Evolutionary conservation across 179 eudicot species (phyloP), one percentile per base, ranked within the genome.

Genomic region (Amaranthus tricolor): DNA sequence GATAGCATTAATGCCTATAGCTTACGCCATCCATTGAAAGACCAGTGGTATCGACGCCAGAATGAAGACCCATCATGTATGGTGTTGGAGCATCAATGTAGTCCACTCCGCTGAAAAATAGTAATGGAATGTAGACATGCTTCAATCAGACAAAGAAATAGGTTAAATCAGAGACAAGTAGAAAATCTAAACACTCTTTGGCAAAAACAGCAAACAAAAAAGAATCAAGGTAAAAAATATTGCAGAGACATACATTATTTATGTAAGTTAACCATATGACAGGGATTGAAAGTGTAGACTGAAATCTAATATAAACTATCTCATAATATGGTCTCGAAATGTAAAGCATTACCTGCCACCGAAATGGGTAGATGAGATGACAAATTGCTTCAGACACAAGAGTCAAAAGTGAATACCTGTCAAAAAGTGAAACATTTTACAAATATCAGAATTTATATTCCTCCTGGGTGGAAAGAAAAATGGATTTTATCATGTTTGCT

Each of bases 31-130:
- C 98, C 98, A 94, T 94, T 44, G 88, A 68, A 64, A 94, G 91
- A 79, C 93, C 97, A 85, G 75, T 71, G 51, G 98, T 94, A 83
- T 94, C 98, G 68, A 94, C 98, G 66, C 91, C 98, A 16, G 98
- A 94, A 87, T 92, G 98, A 75, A 94, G 98, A 74, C 98, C 98
- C 98, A 92, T 94, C 94, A 94, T 94, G 82, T 94, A 94, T 62
- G 98, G 98, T 15, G 98, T 94, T 65, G 98, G 98, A 79, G 98
- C 98, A 92, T 94, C 98, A 85, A 94, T 94, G 76, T 94, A 94
- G 84, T 94, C 98, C 63, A 94, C 98, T 83, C 97, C 97, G 81
- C 98, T 94, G 96, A 94, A 94, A 88, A 94, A 94, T 74, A 94
- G 96, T 72, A 94, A 85, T 72, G 98, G 98, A 86, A 94, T 94